phyloP scores from a whole-genome alignment of 116 monocot species.

The Trichopus zeylanicus region DNA sequence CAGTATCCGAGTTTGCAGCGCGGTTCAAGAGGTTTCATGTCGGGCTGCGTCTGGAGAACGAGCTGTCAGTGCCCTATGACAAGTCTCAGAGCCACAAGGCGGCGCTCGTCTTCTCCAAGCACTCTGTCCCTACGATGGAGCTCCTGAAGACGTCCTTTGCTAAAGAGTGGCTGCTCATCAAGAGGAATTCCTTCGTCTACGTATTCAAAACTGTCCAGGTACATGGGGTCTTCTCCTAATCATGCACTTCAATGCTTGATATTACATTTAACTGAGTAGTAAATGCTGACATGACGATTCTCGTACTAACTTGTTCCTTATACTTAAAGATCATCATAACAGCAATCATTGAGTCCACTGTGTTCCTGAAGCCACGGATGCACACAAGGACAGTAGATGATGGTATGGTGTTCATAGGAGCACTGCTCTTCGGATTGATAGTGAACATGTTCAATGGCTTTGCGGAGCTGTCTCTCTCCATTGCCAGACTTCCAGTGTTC shows the following conservation, averaged over 20 bases:
- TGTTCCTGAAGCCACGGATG: constrained; percentile 58
- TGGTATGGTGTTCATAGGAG: constrained; percentile 47
- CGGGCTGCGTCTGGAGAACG: constrained; percentile 40
- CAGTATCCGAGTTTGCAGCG: constrained; percentile 49
- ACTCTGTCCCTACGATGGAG: constrained; percentile 30
- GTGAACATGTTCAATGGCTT: constrained; percentile 78
- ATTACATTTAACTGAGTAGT: too few species aligned
- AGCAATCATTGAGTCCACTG: constrained; percentile 47
- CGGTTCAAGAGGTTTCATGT: constrained; percentile 46
- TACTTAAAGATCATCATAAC: constrained; percentile 39
- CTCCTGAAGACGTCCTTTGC: constrained; percentile 52
- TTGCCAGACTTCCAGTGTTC: constrained; percentile 67
- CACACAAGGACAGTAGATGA: constrained; percentile 26
- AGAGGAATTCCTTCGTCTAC: constrained; percentile 64
- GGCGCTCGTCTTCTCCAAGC: constrained; percentile 42
- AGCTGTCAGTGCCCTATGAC: constrained; percentile 52
- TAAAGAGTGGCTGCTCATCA: constrained; percentile 78
- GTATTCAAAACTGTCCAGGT: constrained; percentile 65
- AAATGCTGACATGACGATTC: too few species aligned
- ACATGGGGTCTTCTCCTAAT: not conserved
- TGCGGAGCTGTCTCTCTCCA: constrained; percentile 41
- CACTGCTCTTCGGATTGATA: constrained; percentile 46
- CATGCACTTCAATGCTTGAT: too few species aligned
- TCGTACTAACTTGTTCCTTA: not conserved
- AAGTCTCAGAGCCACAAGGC: constrained; percentile 45